Conservation (phyloP, 495 filamentous ascomycete genomes). For the Xylaria grammica region DNA sequence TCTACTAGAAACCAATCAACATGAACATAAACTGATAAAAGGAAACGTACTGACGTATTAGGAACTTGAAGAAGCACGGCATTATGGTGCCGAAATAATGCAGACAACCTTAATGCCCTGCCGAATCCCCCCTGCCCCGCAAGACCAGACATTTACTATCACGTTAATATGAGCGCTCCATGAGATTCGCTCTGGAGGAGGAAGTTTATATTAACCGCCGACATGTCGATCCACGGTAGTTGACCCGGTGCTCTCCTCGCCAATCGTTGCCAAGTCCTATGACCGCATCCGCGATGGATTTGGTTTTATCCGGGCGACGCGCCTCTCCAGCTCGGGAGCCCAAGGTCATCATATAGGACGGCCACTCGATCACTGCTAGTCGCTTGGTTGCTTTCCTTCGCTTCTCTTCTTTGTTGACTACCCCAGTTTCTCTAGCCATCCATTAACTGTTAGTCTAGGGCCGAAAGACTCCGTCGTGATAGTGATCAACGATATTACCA, state of each 20-base stretch:
- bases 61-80: not conserved
- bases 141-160: not conserved
- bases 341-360: constrained; percentile 19
- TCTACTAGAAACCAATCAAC: constrained; percentile 17
- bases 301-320: constrained; percentile 24
- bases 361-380: constrained; percentile 3
- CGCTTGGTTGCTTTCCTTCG: constrained; percentile 1
- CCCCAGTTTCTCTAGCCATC: not conserved
- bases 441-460: not conserved
- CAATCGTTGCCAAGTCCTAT: constrained; percentile 22
- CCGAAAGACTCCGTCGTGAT: not conserved
- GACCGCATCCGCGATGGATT: constrained; percentile 23
- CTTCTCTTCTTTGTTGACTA: constrained; percentile 11
- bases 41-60: constrained; percentile 9
- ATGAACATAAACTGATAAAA: not conserved
- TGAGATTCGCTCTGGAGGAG: constrained; percentile 25
- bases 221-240: constrained; percentile 22
- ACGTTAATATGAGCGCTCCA: constrained; percentile 21
- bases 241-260: constrained; percentile 14
- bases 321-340: not conserved
- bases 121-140: constrained; percentile 9
- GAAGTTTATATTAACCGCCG: constrained; percentile 25
- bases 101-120: not conserved
- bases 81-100: constrained; percentile 10
- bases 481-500: constrained; percentile 5